Evolutionary conservation across 352 stramenopile species (phyloP).

Genomic region (Phytopythium cucurbitacearum): DNA sequence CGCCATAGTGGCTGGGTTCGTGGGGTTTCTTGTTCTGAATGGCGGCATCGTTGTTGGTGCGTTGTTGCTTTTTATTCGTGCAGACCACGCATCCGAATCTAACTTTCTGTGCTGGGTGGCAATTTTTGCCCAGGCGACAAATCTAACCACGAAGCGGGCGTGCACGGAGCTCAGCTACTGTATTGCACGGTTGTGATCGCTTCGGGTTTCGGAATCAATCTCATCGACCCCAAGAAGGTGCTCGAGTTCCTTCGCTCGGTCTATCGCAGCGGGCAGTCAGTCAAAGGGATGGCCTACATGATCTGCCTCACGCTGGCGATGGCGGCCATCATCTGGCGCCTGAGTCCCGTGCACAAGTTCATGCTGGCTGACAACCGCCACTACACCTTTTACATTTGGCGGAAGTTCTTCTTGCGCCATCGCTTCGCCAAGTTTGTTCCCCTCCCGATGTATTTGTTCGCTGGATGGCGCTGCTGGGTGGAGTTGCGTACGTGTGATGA

Average conservation of each 20-base stretch:
- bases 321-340: conserved; percentile 43
- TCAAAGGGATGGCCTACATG: conserved; percentile 31
- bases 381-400: conserved; percentile 92
- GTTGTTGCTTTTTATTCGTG: not conserved
- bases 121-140: conserved; percentile 62
- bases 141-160: conserved; percentile 70
- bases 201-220: conserved; percentile 50
- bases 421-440: conserved; percentile 63
- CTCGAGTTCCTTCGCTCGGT: conserved; percentile 28
- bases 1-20: conserved; percentile 45
- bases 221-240: conserved; percentile 32
- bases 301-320: conserved; percentile 9
- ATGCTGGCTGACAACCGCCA: conserved; percentile 91
- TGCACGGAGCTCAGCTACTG: conserved; percentile 71
- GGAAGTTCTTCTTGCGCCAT: conserved; percentile 82
- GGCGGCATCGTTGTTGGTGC: conserved; percentile 78
- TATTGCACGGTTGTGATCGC: conserved; percentile 72
- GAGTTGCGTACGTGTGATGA: conserved; percentile 48
- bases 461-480: conserved; percentile 55
- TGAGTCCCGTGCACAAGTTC: conserved; percentile 87
- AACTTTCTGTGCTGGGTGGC: not conserved
- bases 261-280: conserved; percentile 25
- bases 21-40: conserved; percentile 65
- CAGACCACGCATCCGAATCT: not conserved
- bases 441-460: conserved; percentile 52